Base-by-base conservation (phyloP, 1,284 basidiomycete genomes). In the Somion occarium region DNA sequence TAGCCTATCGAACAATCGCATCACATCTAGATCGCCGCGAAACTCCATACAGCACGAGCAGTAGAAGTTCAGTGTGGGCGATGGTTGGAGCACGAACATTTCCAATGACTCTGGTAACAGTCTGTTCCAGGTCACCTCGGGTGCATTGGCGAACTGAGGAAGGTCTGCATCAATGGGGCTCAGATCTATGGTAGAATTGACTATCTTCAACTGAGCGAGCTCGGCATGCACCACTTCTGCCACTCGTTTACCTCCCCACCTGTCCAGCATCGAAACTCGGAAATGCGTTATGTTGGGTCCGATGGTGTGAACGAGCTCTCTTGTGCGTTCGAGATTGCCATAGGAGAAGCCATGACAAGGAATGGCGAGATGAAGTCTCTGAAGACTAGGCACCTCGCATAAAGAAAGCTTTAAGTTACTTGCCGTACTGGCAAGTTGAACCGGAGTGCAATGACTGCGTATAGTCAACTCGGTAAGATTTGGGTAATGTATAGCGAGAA, bases 1-100 rank as follows among this genome's bases (percentile, higher is more conserved):
- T 54, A 64, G 57, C 47, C 59, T 59, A 13, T 59, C 58, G 25
- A 65, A 51, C 25, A 64, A 49, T 4, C 59, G 58, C 54, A 61
- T 63, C 53, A 63, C 61, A 22, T 64, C 60, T 13, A 56, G 48
- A 24, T 64, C 58, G 20, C 61, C 57, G 25, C 61, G 60, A 18
- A 61, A 54, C 41, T 62, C 65, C 54, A 63, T 63, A 52, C 64
- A 64, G 47, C 62, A 64, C 23, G 63, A 62, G 46, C 64, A 63
- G 39, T 58, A 57, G 48, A 61, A 60, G 38, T 60, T 59, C 2
- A 55, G 53, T 19, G 58, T 57, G 0, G 62, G 64, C 1, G 64
- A 60, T 2, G 63, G 63, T 39, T 64, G 63, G 5, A 65, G 41
- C 27, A 57, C 54, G 39, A 66, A 57, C 13, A 55, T 53, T 13